phyloP scores from a whole-genome alignment of 140 eudicot species.

The Anethum foeniculum region DNA sequence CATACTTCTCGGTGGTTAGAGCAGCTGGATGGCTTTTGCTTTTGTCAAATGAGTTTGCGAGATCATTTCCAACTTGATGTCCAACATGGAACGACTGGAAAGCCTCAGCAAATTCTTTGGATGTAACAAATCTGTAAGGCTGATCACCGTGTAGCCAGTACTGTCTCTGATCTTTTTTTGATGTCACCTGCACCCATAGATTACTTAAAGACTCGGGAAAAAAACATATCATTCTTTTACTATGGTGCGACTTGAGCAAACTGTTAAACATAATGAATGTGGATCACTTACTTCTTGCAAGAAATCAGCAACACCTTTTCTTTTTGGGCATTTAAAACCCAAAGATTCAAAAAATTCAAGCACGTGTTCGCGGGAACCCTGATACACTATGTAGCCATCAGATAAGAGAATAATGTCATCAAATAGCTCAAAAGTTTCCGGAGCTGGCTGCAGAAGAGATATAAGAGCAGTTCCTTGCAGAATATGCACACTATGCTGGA shows the following conservation, averaged over 20 bases:
- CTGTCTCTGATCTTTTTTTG: too few relatives aligned
- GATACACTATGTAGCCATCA: slow-evolving; percentile 66
- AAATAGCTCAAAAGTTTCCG: slow-evolving; percentile 68
- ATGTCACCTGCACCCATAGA: too few relatives aligned
- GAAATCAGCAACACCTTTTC: slow-evolving; percentile 83
- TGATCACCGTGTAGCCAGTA: too few relatives aligned
- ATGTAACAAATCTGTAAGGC: too few relatives aligned
- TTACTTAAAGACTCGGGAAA: too few relatives aligned
- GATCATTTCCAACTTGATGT: too few relatives aligned
- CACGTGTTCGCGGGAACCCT: slow-evolving; percentile 72
- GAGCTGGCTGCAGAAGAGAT: slow-evolving; percentile 86
- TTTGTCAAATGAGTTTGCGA: too few relatives aligned
- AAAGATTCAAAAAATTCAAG: slow-evolving; percentile 63
- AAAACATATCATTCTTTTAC: too few relatives aligned
- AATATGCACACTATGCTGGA: slow-evolving; percentile 51
- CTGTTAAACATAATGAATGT: neutral
- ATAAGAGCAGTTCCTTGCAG: slow-evolving; percentile 61
- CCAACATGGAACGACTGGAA: too few relatives aligned
- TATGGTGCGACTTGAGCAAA: neutral
- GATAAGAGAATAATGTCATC: slow-evolving; percentile 72
- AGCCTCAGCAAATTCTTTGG: too few relatives aligned
- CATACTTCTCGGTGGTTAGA: too few relatives aligned
- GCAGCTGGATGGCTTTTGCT: too few relatives aligned
- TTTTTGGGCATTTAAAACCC: slow-evolving; percentile 78
- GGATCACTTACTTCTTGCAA: slow-evolving; percentile 65